A percentile compares a stretch with the other conserved stretches of the same genome.
These are phyloP conservation scores for Fusarium aywerte DNA, from an alignment of 2,329 filamentous ascomycete species.

Conservation along the genomic window DNA sequence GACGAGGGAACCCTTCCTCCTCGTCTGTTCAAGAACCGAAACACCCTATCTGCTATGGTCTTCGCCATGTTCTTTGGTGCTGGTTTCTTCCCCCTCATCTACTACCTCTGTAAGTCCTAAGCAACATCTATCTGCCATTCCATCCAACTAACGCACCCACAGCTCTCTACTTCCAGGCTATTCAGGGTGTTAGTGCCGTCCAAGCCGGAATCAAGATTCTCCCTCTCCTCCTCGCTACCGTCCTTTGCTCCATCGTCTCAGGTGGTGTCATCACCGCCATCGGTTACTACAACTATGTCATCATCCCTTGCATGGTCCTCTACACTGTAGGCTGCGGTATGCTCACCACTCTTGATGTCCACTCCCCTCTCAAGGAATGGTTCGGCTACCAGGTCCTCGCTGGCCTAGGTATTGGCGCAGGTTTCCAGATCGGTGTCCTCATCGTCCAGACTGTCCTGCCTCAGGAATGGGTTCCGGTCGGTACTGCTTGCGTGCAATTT, in stretches of 20 bases:
- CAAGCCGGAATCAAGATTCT: slow-evolving; percentile 66
- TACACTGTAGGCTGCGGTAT: slow-evolving; percentile 63
- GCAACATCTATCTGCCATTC: neutral
- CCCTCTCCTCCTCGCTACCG: slow-evolving; percentile 62
- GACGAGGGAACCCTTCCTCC: slow-evolving; percentile 60
- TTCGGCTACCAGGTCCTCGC: slow-evolving; percentile 68
- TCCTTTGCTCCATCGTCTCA: slow-evolving; percentile 58
- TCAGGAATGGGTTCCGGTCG: slow-evolving; percentile 61
- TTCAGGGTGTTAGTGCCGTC: slow-evolving; percentile 63
- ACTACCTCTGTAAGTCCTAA: slow-evolving; percentile 60
- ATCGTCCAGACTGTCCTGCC: slow-evolving; percentile 64
- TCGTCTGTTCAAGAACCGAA: slow-evolving; percentile 58
- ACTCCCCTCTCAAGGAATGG: slow-evolving; percentile 62
- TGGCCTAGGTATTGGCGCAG: slow-evolving; percentile 63
- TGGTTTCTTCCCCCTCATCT: slow-evolving; percentile 64
- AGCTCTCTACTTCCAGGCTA: slow-evolving; percentile 66
- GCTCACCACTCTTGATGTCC: slow-evolving; percentile 62
- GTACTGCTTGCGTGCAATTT: slow-evolving; percentile 65
- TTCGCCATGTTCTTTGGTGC: slow-evolving; percentile 63
- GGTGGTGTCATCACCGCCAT: slow-evolving; percentile 56
- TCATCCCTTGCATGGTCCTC: slow-evolving; percentile 56
- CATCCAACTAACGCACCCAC: slow-evolving; percentile 18
- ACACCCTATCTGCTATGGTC: slow-evolving; percentile 54
- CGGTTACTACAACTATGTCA: slow-evolving; percentile 56
- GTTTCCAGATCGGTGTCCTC: slow-evolving; percentile 60